These are phyloP conservation scores for Colletotrichum navitas DNA, from an alignment of 2,329 filamentous ascomycete genomes.

Conservation along the genomic window DNA sequence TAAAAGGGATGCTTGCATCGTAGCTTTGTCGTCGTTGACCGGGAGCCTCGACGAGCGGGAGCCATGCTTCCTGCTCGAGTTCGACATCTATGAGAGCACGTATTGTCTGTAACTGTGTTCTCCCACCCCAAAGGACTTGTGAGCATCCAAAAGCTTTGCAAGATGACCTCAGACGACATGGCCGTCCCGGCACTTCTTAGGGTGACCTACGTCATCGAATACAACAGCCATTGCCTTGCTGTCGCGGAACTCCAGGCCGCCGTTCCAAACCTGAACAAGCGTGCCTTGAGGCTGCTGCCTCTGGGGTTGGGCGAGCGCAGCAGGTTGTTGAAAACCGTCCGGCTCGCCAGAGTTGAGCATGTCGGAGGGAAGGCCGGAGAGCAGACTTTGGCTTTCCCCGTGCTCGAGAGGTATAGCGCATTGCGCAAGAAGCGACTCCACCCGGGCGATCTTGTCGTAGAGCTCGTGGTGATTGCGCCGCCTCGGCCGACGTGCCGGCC, in stretches of 20 bases:
- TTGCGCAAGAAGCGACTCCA: slow-evolving; percentile 16
- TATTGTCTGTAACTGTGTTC: slow-evolving; percentile 66
- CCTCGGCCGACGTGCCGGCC: slow-evolving; percentile 5
- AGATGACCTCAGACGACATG: too few species aligned
- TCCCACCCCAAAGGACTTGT: not conserved
- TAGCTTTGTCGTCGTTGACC: slow-evolving; percentile 59
- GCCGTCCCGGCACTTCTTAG: not conserved
- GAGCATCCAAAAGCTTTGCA: not conserved
- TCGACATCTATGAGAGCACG: slow-evolving; percentile 66
- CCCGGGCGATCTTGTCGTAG: slow-evolving; percentile 12
- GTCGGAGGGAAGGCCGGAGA: not conserved
- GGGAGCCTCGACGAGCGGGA: slow-evolving; percentile 58
- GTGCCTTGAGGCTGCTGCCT: not conserved
- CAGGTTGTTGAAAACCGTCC: too few species aligned
- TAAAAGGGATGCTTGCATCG: not conserved
- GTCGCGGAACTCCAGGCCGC: slow-evolving; percentile 25
- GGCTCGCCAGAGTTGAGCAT: too few species aligned
- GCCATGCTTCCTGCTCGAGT: slow-evolving; percentile 60
- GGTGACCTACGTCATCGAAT: slow-evolving; percentile 7
- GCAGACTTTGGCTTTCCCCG: not conserved
- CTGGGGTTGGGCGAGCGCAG: not conserved
- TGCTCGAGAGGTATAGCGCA: not conserved
- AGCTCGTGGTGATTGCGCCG: slow-evolving; percentile 26
- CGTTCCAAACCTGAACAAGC: slow-evolving; percentile 4
- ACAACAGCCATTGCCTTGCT: not conserved